A percentile compares a stretch with the other conserved stretches of the same genome.
Conservation (phyloP, 495 filamentous ascomycete species). For the Neurospora sp. region DNA sequence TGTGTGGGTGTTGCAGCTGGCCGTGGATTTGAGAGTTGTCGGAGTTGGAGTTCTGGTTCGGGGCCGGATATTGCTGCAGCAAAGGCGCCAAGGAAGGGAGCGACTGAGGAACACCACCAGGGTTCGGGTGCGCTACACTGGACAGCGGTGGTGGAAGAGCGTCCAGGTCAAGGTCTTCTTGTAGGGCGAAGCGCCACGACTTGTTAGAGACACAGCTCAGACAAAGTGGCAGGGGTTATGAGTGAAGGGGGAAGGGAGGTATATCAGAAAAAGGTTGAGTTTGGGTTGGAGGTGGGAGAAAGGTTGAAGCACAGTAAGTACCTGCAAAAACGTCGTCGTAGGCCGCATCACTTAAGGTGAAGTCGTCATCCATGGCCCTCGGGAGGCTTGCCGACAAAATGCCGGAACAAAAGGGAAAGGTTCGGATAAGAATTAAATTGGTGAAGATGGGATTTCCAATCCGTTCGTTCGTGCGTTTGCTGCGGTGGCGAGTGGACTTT, state of each 20-base stretch:
- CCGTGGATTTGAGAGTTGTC: background rate
- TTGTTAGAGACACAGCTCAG: background rate
- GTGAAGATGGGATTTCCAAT: background rate
- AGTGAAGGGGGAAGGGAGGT: background rate
- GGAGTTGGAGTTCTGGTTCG: background rate
- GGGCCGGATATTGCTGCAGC: background rate
- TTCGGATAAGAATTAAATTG: background rate
- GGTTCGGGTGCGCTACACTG: background rate
- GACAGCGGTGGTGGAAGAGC: background rate
- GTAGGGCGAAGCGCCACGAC: background rate
- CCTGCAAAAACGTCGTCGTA: conserved; percentile 5
- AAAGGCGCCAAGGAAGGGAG: background rate
- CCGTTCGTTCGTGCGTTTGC: background rate
- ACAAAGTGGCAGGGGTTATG: background rate
- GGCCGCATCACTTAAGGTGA: background rate
- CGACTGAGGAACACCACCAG: background rate
- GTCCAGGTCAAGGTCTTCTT: background rate
- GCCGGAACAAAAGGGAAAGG: background rate
- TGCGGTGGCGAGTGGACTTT: background rate
- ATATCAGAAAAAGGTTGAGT: background rate
- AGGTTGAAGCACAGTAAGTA: background rate
- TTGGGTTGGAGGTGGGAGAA: background rate
- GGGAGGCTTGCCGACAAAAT: background rate
- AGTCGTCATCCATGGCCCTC: conserved; percentile 4
- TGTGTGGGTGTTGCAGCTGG: background rate